Base-by-base conservation (phyloP, 73 alveolate species). In the Effrenium voratum region DNA sequence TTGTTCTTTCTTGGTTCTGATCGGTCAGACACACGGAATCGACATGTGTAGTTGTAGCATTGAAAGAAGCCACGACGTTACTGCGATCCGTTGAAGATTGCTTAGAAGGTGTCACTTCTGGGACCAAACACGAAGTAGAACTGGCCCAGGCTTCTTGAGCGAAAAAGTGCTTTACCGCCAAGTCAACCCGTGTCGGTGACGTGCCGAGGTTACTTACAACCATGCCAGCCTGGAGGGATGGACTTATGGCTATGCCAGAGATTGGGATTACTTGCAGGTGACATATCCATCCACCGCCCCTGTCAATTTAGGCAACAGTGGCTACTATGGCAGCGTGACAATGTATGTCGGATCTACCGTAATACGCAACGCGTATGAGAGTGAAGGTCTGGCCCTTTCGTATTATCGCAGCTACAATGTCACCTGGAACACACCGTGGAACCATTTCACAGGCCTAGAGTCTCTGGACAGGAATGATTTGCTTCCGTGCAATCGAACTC, bases 361-460 rank as follows among this genome's bases (percentile, higher is more conserved):
- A 13, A 52, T 13, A 41, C 12, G 3, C 24, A 52, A 76, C 24
- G 86, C 86, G 0, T 76, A 76, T 26, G 1, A 52, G 26, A 13
- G 45, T 0, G 19, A 24, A 0, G 86, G 86, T 40, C 2, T 0
- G 60, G 86, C 86, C 34, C 2, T 76, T 12, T 28, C 40, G 28
- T 76, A 19, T 59, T 76, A 40, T 34, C 57, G 60, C 26, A 24
- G 2, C 1, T 76, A 59, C 60, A 76, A 76, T 28, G 38, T 41
- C 38, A 41, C 86, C 41, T 76, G 86, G 86, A 76, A 76, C 16
- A 52, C 40, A 41, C 86, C 86, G 15, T 76, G 60, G 60, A 76
- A 41, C 8, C 43, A 15, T 59, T 76, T 76, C 59, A 26, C 28
- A 8, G 19, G 10, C 60, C 13, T 76, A 0, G 10, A 52, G 6